These are phyloP conservation scores for Eudorina sp. DNA, from an alignment of 139 green algal genomes.

Conservation along the genomic window DNA sequence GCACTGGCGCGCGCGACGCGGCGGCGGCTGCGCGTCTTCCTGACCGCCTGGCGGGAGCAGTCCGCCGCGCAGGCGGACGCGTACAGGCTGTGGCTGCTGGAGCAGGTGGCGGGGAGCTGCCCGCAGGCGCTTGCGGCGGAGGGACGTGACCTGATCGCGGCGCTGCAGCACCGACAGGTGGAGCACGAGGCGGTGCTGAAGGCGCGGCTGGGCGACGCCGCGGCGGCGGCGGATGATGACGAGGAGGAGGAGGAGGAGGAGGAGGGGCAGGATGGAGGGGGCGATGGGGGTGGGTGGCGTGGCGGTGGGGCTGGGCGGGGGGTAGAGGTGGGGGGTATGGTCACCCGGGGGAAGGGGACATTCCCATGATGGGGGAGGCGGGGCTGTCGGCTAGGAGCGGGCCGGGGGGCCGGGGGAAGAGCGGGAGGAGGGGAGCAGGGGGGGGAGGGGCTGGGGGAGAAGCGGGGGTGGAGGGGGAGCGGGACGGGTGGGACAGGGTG, in stretches of 20 bases:
- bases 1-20: neutral
- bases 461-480: too few relatives aligned
- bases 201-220: neutral
- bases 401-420: too few relatives aligned
- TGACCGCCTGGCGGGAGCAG: constrained; percentile 15
- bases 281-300: neutral
- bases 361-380: too few relatives aligned
- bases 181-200: neutral
- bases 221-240: neutral
- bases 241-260: neutral
- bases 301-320: too few relatives aligned
- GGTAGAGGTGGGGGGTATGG: too few relatives aligned
- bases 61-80: neutral
- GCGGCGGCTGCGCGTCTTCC: constrained; percentile 16
- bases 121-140: neutral
- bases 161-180: neutral
- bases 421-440: too few relatives aligned
- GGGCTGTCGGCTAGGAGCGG: too few relatives aligned
- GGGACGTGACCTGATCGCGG: neutral
- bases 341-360: too few relatives aligned
- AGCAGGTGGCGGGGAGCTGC: neutral
- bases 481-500: too few relatives aligned
- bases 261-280: neutral
- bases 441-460: too few relatives aligned
- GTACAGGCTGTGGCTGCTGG: constrained; percentile 20